Evolutionary conservation across 192 early-diverging fungal genomes (phyloP).

Genomic region (Backusella liffmaniae): DNA sequence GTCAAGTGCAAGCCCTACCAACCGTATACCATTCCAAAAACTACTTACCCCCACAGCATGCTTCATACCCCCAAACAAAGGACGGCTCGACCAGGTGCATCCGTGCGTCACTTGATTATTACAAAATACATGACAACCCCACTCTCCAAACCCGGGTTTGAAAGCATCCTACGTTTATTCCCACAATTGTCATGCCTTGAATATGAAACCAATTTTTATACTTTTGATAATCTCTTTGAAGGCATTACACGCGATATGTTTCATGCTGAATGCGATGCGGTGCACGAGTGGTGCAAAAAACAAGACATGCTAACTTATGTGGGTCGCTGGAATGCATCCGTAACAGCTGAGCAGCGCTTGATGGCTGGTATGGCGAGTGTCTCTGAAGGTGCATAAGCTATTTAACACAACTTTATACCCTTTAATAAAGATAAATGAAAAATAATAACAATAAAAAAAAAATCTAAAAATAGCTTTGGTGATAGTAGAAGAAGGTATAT

Average conservation of each 20-base stretch:
- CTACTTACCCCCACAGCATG: background rate
- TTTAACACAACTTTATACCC: background rate
- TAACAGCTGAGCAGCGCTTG: conserved; percentile 45
- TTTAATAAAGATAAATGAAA: background rate
- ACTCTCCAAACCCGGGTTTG: conserved; percentile 37
- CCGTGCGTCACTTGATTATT: conserved; percentile 28
- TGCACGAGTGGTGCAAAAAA: conserved; percentile 26
- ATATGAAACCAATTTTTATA: conserved; percentile 44
- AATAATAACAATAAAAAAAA: background rate
- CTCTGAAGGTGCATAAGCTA: conserved; percentile 9
- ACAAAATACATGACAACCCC: conserved; percentile 47
- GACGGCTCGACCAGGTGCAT: background rate
- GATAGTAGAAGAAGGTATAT: background rate
- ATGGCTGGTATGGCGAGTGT: conserved; percentile 39
- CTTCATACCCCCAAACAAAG: background rate
- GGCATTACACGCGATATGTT: conserved; percentile 36
- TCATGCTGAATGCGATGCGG: conserved; percentile 35
- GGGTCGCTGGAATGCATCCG: conserved; percentile 35
- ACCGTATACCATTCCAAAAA: conserved; percentile 18
- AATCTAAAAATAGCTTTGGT: background rate
- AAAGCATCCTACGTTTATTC: conserved; percentile 35
- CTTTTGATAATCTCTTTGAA: conserved; percentile 44
- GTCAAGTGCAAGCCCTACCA: background rate
- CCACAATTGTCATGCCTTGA: conserved; percentile 39
- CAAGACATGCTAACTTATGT: conserved; percentile 15